Evolutionary conservation across 176 grass and related monocot genomes (phyloP), one percentile per base, ranked within the genome.

Genomic region (Pontederia crassipes): DNA sequence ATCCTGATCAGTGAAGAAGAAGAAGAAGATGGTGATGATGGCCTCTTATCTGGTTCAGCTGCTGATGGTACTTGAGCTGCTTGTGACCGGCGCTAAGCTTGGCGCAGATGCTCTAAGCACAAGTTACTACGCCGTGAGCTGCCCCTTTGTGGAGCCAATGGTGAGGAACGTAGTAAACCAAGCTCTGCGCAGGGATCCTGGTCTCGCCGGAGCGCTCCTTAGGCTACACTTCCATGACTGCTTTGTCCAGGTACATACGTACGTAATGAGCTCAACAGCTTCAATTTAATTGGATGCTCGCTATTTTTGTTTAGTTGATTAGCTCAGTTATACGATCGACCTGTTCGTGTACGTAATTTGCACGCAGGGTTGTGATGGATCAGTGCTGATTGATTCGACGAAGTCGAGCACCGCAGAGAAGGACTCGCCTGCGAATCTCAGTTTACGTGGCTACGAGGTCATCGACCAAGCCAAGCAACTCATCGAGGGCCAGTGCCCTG

Each of bases 161-260:
- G 81, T 91, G 10, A 58, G 62, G 46, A 62, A 32, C 75, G 71
- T 82, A 10, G 87, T 97, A 52, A 51, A 18, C 27, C 52, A 83
- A 26, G 84, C 81, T 28, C 28, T 92, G 57, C 63, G 18, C 14
- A 65, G 55, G 24, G 81, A 97, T 65, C 87, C 81, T 2, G 74
- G 81, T 3, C 67, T 91, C 59, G 87, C 93, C 40, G 87, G 71
- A 29, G 71, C 81, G 28, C 81, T 97, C 61, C 93, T 97, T 4
- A 55, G 92, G 1, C 73, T 97, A 0, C 92, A 97, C 59, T 97
- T 97, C 81, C 92, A 97, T 55, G 92, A 97, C 76, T 97, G 92
- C 65, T 97, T 97, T 79, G 87, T 95, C 46, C 82, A 95, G 89
- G 89, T 87, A 18, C 11, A 29, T 45, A 11, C 3, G 7, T 3